Evolutionary conservation across 1,284 basidiomycete genomes (phyloP), one percentile per base, ranked within the genome.

Genomic region (Ceratobasidium theobromae): DNA sequence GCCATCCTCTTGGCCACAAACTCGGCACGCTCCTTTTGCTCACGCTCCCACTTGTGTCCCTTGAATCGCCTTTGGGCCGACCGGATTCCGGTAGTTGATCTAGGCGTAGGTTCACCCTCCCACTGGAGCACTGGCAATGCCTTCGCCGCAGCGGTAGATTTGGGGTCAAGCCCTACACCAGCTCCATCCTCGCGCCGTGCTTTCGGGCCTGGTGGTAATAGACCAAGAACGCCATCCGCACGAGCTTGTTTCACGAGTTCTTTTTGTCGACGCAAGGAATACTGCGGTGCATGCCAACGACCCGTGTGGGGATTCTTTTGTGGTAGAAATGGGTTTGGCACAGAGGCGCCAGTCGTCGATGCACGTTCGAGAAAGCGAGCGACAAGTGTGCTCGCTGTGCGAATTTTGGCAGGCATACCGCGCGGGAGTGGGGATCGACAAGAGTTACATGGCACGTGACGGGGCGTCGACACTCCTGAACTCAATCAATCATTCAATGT

Each of bases 11-110:
- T 58, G 30, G 68, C 57, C 25, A 66, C 57, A 46, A 62, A 54
- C 33, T 68, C 65, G 14, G 62, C 54, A 14, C 48, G 41, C 64
- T 70, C 57, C 54, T 67, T 54, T 21, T 65, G 49, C 35, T 67
- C 65, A 51, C 66, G 67, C 76, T 91, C 86, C 86, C 86, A 89
- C 72, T 84, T 88, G 80, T 91, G 89, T 23, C 89, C 89, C 79
- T 91, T 92, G 83, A 92, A 91, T 79, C 84, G 86, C 80, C 82
- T 87, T 67, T 80, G 84, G 14, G 60, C 43, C 25, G 60, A 64
- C 18, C 60, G 60, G 28, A 91, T 75, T 57, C 82, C 80, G 69
- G 82, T 38, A 8, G 48, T 38, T 30, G 49, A 51, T 46, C 55
- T 57, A 0, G 51, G 43, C 16, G 43, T 30, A 25, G 58, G 68